Base-by-base conservation (phyloP, 306 rosid species). In the Fagus crenata region DNA sequence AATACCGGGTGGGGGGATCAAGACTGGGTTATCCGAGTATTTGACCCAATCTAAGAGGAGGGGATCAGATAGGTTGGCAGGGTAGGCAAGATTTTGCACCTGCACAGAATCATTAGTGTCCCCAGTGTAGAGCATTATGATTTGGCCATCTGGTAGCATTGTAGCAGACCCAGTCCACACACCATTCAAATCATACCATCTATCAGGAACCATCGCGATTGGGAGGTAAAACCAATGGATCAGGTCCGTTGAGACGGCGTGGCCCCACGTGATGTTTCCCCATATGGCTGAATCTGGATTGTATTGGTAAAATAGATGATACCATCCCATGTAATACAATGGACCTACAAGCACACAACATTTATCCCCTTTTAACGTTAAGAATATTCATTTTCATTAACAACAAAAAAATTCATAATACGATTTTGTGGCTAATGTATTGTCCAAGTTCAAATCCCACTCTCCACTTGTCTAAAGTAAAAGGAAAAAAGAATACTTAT, bases 211-310 rank as follows among this genome's bases (percentile, higher is more conserved):
- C 86, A 93, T 82, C 4, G 98, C 96, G 0, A 85, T 11, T 0
- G 97, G 97, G 14, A 93, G 97, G 75, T 93, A 86, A 49, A 88
- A 75, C 98, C 98, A 93, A 55, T 91, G 98, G 75, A 93, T 88
- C 33, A 93, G 53, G 84, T 93, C 98, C 49, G 41, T 77, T 0
- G 98, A 93, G 0, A 93, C 86, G 0, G 98, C 93, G 17, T 93
- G 98, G 18, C 96, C 98, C 98, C 98, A 93, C 1, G 96, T 74
- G 42, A 93, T 93, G 89, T 88, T 93, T 12, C 96, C 98, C 96
- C 97, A 93, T 69, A 88, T 75, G 0, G 97, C 96, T 6, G 97
- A 93, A 43, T 89, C 88, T 4, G 93, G 96, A 22, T 91, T 93
- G 88, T 93, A 93, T 68, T 93, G 97, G 73, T 93, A 93, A 75